These are phyloP conservation scores for Microthyrium microscopicum DNA, from an alignment of 2,329 filamentous ascomycete genomes.

Conservation along the genomic window DNA sequence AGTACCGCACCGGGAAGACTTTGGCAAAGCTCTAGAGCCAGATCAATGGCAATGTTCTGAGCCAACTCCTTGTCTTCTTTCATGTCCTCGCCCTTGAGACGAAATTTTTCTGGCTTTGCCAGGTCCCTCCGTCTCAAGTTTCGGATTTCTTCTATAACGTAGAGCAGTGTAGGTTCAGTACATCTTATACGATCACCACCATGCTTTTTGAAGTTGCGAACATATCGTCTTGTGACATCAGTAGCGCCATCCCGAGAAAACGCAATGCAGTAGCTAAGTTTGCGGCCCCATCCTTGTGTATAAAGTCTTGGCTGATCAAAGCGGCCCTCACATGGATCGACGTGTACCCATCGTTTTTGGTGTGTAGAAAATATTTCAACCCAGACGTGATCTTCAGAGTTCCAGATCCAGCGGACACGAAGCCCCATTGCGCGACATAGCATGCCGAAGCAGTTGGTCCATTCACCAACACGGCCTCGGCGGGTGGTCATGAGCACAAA, in stretches of 20 bases:
- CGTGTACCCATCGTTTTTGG: slow-evolving; percentile 87
- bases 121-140: slow-evolving; percentile 68
- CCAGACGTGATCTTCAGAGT: slow-evolving; percentile 94
- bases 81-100: slow-evolving; percentile 64
- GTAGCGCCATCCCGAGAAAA: slow-evolving; percentile 77
- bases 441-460: slow-evolving; percentile 99
- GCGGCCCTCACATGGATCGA: slow-evolving; percentile 83
- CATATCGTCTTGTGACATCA: slow-evolving; percentile 51
- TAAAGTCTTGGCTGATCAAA: slow-evolving; percentile 93
- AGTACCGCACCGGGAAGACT: slow-evolving; percentile 34
- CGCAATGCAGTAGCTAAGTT: slow-evolving; percentile 91
- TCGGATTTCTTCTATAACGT: slow-evolving; percentile 85
- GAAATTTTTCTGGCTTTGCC: slow-evolving; percentile 69
- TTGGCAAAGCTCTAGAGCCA: slow-evolving; percentile 55
- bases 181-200: slow-evolving; percentile 62
- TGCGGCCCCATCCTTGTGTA: slow-evolving; percentile 86
- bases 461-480: slow-evolving; percentile 78
- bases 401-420: slow-evolving; percentile 95
- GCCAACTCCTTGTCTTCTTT: slow-evolving; percentile 61
- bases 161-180: slow-evolving; percentile 77
- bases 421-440: slow-evolving; percentile 83
- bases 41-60: slow-evolving; percentile 54
- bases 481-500: slow-evolving; percentile 81
- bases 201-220: slow-evolving; percentile 52
- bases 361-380: slow-evolving; percentile 94